Conservation (phyloP, 2,329 filamentous ascomycete species). For the Coniochaeta sp. region DNA sequence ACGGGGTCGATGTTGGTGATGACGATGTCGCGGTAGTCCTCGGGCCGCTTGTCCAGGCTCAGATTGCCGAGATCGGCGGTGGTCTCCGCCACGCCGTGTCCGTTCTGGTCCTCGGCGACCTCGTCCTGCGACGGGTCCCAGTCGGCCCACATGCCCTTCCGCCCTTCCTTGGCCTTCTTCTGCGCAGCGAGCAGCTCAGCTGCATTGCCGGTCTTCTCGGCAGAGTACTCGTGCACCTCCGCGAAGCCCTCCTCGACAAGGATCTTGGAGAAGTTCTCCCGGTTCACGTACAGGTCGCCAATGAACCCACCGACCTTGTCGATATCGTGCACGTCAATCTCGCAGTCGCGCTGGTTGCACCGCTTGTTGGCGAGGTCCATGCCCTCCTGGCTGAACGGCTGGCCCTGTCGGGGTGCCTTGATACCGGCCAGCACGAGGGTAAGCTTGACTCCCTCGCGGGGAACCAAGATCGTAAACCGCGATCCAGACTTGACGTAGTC, state of each 20-base stretch:
- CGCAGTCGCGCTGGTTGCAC: slow-evolving; percentile 89
- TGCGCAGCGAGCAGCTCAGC: slow-evolving; percentile 83
- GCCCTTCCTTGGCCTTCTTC: slow-evolving; percentile 77
- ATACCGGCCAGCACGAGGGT: slow-evolving; percentile 93
- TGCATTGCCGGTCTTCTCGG: slow-evolving; percentile 88
- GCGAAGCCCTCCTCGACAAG: slow-evolving; percentile 92
- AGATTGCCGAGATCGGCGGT: slow-evolving; percentile 42
- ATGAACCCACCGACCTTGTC: slow-evolving; percentile 99
- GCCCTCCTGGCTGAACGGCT: slow-evolving; percentile 93
- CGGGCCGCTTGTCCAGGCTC: slow-evolving; percentile 55
- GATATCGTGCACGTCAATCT: slow-evolving; percentile 88
- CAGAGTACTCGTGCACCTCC: slow-evolving; percentile 87
- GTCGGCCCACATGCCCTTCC: slow-evolving; percentile 86
- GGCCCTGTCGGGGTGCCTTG: slow-evolving; percentile 79
- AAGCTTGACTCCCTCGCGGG: slow-evolving; percentile 87
- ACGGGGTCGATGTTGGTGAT: slow-evolving; percentile 77
- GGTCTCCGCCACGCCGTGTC: slow-evolving; percentile 32
- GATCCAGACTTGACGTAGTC: slow-evolving; percentile 98
- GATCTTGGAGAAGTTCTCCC: slow-evolving; percentile 90
- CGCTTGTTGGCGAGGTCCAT: slow-evolving; percentile 83
- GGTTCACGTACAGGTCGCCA: slow-evolving; percentile 84
- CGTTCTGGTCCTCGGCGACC: slow-evolving; percentile 44
- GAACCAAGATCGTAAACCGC: slow-evolving; percentile 84
- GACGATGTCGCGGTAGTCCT: slow-evolving; percentile 88
- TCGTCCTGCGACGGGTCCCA: slow-evolving; percentile 87